Base-by-base conservation (phyloP, 2,329 filamentous ascomycete genomes). In the Torrubiella hemipterigena region DNA sequence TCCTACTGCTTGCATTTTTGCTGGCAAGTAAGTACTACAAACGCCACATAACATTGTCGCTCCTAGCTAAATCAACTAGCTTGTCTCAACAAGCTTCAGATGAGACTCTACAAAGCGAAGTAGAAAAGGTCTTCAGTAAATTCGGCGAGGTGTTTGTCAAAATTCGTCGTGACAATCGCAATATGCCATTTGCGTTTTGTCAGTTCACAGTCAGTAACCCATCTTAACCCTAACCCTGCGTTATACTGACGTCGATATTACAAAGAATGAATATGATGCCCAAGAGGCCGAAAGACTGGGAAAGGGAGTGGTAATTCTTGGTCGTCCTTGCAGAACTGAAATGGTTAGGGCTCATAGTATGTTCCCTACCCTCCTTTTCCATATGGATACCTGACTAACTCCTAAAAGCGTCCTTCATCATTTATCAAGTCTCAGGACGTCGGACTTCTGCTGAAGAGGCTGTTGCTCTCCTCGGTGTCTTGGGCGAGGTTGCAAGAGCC, bases 1-100 rank as follows among this genome's bases (percentile, higher is more conserved):
- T 1, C 59, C 70, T 1, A 63, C 61, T 7, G 67, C 68, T 23
- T 78, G 74, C 43, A 61, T 78, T 21, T 79, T 79, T 42, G 72
- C 77, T 22, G 75, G 74, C 19, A 79, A 79, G 75, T 78, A 61
- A 58, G 69, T 59, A n/a, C n/a, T n/a, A n/a, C n/a, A n/a, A n/a
- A n/a, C n/a, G n/a, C n/a, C n/a, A n/a, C n/a, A n/a, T 10, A 17
- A 22, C 20, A 29, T 21, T 12, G 12, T 25, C 10, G 7, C 15
- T 17, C 6, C n/a, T 26, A 7, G 32, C 42, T 45, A 36, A 48
- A 29, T 18, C 10, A 10, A 28, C 5, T 20, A 77, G 73, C 35
- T 58, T 78, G 3, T 58, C 67, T 1, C 61, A 70, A 39, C 46
- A 53, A 2, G 52, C 61, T 33, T 57, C 60, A 8, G 71, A 77